Conservation (phyloP, 345 rosid species). For the Eucalyptus rudis region DNA sequence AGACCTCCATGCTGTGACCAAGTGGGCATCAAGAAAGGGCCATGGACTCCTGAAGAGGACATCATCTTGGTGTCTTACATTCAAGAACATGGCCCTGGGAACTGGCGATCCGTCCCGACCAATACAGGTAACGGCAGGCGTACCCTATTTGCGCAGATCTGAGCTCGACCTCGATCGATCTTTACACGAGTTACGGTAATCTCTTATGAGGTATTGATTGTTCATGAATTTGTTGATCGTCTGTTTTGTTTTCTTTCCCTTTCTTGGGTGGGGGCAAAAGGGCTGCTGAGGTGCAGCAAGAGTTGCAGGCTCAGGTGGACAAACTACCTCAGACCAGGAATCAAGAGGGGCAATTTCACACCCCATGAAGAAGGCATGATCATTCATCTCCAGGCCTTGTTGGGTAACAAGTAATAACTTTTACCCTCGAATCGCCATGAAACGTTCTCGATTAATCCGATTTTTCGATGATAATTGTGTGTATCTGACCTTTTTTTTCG, state of each 20-base stretch:
- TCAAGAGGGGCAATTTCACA: conserved; percentile 94
- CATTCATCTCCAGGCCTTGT: conserved; percentile 89
- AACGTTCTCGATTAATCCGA: not conserved
- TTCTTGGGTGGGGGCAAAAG: conserved; percentile 9
- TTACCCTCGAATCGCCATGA: not conserved
- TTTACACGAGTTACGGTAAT: not conserved
- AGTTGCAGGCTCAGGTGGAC: conserved; percentile 99
- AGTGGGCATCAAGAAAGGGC: conserved; percentile 93
- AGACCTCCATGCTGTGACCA: conserved; percentile 93
- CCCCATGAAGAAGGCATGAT: conserved; percentile 98
- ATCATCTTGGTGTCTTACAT: conserved; percentile 87
- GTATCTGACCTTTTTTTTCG: not conserved
- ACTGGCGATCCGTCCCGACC: conserved; percentile 95
- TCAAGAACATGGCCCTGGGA: conserved; percentile 94
- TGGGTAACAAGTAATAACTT: conserved; percentile 94
- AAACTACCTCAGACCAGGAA: conserved; percentile 97
- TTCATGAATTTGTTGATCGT: not conserved
- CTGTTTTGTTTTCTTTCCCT: not conserved
- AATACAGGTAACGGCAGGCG: conserved; percentile 46
- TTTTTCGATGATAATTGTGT: not conserved
- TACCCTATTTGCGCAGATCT: not conserved
- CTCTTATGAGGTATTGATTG: not conserved
- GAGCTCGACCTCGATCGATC: not conserved
- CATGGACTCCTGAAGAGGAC: conserved; percentile 99
- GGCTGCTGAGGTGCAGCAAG: conserved; percentile 89